Conservation (phyloP, 176 grass and related monocot genomes). For the Triticum dicoccoides region DNA sequence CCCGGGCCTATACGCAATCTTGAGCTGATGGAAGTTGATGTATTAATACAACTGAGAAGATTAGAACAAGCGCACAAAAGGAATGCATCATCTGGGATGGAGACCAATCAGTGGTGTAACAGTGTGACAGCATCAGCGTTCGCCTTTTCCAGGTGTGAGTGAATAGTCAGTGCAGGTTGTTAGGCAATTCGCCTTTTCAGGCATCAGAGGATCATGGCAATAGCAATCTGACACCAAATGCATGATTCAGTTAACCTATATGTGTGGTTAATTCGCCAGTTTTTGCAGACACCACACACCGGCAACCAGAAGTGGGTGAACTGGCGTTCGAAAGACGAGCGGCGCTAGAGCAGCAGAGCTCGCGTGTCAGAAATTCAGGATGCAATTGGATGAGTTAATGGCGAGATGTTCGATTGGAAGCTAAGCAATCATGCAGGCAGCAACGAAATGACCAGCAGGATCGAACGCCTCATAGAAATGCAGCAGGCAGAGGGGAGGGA, state of each 20-base stretch:
- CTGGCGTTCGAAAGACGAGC: not conserved
- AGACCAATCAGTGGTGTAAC: not conserved
- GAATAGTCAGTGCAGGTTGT: not conserved
- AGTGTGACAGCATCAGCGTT: not conserved
- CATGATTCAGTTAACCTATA: not conserved
- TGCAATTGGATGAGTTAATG: not conserved
- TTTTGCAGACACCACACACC: not conserved
- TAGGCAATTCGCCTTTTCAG: not conserved
- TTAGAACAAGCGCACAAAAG: not conserved
- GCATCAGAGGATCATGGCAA: not conserved
- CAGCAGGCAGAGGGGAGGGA: not conserved
- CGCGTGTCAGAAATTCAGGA: not conserved
- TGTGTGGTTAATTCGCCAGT: not conserved
- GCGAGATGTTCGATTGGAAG: not conserved
- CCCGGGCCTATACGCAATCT: conserved; percentile 69
- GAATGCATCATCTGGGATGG: conserved; percentile 1
- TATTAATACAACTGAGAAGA: not conserved
- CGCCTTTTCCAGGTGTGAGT: not conserved
- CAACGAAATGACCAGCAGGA: not conserved
- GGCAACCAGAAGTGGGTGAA: not conserved
- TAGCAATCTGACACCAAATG: not conserved
- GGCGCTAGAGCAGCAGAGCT: not conserved
- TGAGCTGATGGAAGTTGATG: conserved; percentile 55
- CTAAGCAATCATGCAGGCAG: not conserved
- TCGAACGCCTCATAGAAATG: not conserved